These are phyloP conservation scores for Fusarium verticillioides DNA, from an alignment of 2,329 filamentous ascomycete genomes.

Conservation along the genomic window DNA sequence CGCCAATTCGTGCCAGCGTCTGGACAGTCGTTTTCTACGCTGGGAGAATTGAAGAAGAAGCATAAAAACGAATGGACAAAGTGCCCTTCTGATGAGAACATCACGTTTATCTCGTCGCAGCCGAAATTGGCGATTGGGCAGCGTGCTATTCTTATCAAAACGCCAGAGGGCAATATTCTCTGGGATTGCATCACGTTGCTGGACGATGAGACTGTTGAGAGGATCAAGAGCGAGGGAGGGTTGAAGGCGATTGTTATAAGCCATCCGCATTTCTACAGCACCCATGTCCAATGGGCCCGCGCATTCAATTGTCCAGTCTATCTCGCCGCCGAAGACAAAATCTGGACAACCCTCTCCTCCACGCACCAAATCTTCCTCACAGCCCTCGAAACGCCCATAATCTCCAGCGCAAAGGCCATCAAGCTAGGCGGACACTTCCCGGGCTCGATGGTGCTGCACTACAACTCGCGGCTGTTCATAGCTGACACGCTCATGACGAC, in stretches of 20 bases:
- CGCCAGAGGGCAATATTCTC: slow-evolving; percentile 74
- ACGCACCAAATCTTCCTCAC: slow-evolving; percentile 60
- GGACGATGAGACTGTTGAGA: slow-evolving; percentile 69
- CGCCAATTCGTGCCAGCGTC: slow-evolving; percentile 73
- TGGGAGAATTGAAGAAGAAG: slow-evolving; percentile 56
- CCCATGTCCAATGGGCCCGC: slow-evolving; percentile 78
- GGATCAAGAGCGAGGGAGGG: slow-evolving; percentile 71
- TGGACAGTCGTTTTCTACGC: slow-evolving; percentile 72
- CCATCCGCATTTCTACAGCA: slow-evolving; percentile 86
- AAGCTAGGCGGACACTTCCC: slow-evolving; percentile 85
- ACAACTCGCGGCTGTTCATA: slow-evolving; percentile 71
- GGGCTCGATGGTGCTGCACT: slow-evolving; percentile 75
- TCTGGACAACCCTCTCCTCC: slow-evolving; percentile 68
- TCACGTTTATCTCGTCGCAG: slow-evolving; percentile 60
- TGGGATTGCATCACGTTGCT: slow-evolving; percentile 83
- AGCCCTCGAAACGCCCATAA: slow-evolving; percentile 54
- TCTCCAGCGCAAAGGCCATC: slow-evolving; percentile 63
- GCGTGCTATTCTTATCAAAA: slow-evolving; percentile 75
- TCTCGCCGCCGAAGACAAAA: slow-evolving; percentile 70
- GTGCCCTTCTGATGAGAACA: slow-evolving; percentile 55
- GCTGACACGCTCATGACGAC: slow-evolving; percentile 82
- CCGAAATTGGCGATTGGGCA: slow-evolving; percentile 80
- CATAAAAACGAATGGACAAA: slow-evolving; percentile 66
- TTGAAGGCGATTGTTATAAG: slow-evolving; percentile 78
- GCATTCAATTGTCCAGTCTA: slow-evolving; percentile 78